Evolutionary conservation across 345 rosid species (phyloP).

Genomic region (Populus nigra): DNA sequence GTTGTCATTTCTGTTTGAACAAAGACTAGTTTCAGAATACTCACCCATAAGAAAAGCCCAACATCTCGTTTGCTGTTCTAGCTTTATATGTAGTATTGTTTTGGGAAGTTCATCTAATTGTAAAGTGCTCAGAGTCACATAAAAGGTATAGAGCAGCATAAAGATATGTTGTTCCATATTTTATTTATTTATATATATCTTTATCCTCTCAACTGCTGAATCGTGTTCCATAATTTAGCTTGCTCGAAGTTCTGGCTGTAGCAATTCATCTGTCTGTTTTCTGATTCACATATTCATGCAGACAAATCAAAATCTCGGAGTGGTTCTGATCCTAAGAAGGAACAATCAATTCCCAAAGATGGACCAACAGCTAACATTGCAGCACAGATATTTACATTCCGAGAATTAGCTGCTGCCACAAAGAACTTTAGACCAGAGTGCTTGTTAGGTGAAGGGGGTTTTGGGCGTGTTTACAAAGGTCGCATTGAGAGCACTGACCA

Average conservation of each 20-base stretch:
- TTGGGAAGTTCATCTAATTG: neutral
- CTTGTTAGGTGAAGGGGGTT: slow-evolving; percentile 92
- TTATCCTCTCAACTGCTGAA: neutral
- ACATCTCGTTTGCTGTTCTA: neutral
- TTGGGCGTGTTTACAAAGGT: slow-evolving; percentile 93
- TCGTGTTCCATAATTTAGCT: neutral
- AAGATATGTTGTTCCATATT: neutral
- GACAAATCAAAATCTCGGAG: slow-evolving; percentile 76
- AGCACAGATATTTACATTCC: slow-evolving; percentile 88
- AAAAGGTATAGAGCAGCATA: neutral
- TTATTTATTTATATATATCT: neutral
- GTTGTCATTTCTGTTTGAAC: neutral
- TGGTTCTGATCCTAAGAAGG: slow-evolving; percentile 69
- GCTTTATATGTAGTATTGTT: neutral
- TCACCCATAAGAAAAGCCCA: neutral
- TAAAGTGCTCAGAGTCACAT: neutral
- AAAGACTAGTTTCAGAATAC: neutral
- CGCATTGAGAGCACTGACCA: slow-evolving; percentile 88
- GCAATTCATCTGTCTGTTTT: neutral
- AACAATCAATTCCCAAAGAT: slow-evolving; percentile 63
- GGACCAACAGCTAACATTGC: slow-evolving; percentile 71
- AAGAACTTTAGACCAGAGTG: slow-evolving; percentile 78
- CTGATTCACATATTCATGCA: slow-evolving; percentile 23
- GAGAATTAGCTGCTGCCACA: slow-evolving; percentile 87
- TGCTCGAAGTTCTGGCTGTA: neutral